These are phyloP conservation scores for Candida pini DNA, from an alignment of 805 yeast genomes.

Conservation along the genomic window DNA sequence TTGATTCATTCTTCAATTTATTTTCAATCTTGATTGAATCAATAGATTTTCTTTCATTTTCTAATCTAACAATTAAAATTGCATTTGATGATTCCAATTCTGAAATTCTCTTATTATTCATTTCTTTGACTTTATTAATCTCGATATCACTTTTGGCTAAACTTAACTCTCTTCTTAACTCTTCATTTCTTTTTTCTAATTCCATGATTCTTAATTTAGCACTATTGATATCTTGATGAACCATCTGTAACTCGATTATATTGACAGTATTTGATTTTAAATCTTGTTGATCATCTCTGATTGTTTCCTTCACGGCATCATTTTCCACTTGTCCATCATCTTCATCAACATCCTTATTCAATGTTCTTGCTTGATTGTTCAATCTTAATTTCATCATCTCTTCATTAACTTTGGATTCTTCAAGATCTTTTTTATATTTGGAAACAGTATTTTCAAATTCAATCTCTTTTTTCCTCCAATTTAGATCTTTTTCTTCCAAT, in stretches of 20 bases:
- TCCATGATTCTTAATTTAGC: conserved; percentile 63
- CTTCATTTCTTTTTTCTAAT: conserved; percentile 73
- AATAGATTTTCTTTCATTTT: conserved; percentile 37
- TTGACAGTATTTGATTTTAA: conserved; percentile 28
- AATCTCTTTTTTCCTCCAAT: conserved; percentile 57
- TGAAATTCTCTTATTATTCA: conserved; percentile 39
- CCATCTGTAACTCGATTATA: conserved; percentile 53
- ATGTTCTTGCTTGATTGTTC: conserved; percentile 39
- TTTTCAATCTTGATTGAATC: conserved; percentile 21
- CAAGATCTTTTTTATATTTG: conserved; percentile 48
- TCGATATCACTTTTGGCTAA: conserved; percentile 42
- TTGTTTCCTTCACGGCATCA: conserved; percentile 7
- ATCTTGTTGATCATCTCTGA: conserved; percentile 9
- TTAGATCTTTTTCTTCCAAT: conserved; percentile 66
- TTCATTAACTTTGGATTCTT: conserved; percentile 57
- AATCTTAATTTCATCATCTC: conserved; percentile 62
- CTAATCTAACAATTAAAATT: conserved; percentile 50
- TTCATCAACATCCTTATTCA: conserved; percentile 28
- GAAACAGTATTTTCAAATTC: conserved; percentile 46
- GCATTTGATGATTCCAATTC: conserved; percentile 70
- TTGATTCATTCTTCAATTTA: conserved; percentile 29
- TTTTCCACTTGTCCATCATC: conserved; percentile 19
- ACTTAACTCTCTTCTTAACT: conserved; percentile 60
- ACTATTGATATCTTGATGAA: conserved; percentile 70
- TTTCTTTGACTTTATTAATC: conserved; percentile 37